phyloP scores from a whole-genome alignment of 2,329 filamentous ascomycete species.

The Colletotrichum nymphaeae region DNA sequence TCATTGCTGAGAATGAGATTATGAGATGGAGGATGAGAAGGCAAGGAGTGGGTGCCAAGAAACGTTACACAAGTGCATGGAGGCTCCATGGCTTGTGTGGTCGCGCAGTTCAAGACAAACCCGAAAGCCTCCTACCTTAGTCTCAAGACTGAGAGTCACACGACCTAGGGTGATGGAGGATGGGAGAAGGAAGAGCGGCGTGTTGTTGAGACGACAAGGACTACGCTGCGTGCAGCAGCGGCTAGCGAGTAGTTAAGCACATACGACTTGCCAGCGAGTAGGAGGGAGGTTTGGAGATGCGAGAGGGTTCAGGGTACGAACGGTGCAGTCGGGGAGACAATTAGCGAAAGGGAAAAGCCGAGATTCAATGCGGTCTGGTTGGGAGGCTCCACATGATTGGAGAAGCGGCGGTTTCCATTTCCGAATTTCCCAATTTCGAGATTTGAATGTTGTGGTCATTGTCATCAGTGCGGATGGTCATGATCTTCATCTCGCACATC shows the following conservation, averaged over 20 bases:
- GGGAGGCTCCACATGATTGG: background rate
- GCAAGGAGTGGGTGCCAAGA: conserved; percentile 23
- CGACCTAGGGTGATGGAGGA: conserved; percentile 18
- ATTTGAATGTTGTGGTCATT: background rate
- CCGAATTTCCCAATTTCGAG: too few species aligned
- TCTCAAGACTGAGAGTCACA: conserved; percentile 26
- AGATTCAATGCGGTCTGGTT: conserved; percentile 11
- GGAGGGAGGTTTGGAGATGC: background rate
- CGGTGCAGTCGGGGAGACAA: background rate
- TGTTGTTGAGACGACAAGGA: background rate
- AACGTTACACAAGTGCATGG: conserved; percentile 33
- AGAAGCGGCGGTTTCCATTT: too few species aligned
- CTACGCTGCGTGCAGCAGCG: background rate
- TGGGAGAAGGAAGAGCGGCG: background rate
- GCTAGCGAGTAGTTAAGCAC: background rate
- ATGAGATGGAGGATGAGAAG: conserved; percentile 18
- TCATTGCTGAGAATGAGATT: conserved; percentile 21
- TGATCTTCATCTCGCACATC: too few species aligned
- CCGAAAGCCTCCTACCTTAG: conserved; percentile 23
- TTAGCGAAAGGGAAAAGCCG: background rate
- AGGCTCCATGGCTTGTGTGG: conserved; percentile 29
- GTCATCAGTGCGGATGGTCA: background rate
- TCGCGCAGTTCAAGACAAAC: conserved; percentile 29
- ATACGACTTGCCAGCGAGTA: background rate
- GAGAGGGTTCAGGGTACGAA: background rate